A percentile compares a stretch with the other conserved stretches of the same genome.
Conservation (phyloP, 345 rosid species). For the Lepidium africanum region DNA sequence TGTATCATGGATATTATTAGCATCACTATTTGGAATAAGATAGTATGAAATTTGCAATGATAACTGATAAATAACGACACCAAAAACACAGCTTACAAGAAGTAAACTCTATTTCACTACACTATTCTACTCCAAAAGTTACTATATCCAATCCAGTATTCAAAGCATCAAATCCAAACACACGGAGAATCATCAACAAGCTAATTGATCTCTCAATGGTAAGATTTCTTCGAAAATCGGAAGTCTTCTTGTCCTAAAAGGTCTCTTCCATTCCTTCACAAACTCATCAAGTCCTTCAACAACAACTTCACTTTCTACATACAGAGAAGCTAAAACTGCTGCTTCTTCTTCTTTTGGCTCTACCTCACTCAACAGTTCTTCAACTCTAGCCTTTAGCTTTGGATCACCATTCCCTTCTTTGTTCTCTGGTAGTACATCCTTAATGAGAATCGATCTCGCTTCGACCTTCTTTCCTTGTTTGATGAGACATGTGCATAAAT, state of each 20-base stretch:
- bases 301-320: constrained; percentile 26
- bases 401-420: constrained; percentile 44
- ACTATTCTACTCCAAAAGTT: neutral
- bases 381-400: constrained; percentile 43
- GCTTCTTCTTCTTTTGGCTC: constrained; percentile 11
- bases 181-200: constrained; percentile 44
- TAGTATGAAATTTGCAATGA: neutral
- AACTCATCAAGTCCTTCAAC: constrained; percentile 57
- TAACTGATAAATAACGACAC: neutral
- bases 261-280: constrained; percentile 53
- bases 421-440: constrained; percentile 34
- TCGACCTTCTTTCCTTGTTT: constrained; percentile 52
- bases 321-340: neutral
- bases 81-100: constrained; percentile 21
- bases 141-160: neutral
- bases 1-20: neutral
- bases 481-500: constrained; percentile 63
- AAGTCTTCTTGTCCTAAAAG: constrained; percentile 62
- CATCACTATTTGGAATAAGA: neutral
- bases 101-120: constrained; percentile 12
- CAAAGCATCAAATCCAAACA: constrained; percentile 1
- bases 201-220: constrained; percentile 68
- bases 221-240: constrained; percentile 90
- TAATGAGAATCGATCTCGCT: constrained; percentile 37
- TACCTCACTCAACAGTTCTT: constrained; percentile 43